These are phyloP conservation scores for Candida rishiriensis DNA, from an alignment of 805 yeast species.

Conservation along the genomic window DNA sequence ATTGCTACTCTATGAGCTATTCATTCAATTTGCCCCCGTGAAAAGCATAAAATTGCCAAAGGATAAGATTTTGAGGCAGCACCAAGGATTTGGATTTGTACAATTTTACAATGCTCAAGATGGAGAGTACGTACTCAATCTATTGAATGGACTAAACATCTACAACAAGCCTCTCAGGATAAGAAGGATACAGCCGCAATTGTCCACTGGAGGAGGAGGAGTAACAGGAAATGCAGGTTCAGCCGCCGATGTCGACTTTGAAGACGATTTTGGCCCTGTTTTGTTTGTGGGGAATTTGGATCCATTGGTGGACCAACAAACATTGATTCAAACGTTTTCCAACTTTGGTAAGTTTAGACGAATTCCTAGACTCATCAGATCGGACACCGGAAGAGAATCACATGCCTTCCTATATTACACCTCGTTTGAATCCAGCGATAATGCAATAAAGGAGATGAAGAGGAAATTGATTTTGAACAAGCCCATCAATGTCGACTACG, in stretches of 20 bases:
- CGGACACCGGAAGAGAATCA: constrained; percentile 48
- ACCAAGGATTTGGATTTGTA: constrained; percentile 87
- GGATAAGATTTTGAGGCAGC: constrained; percentile 63
- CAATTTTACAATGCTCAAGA: constrained; percentile 60
- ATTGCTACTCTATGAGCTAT: constrained; percentile 68
- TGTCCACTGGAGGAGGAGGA: constrained; percentile 2
- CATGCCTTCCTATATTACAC: constrained; percentile 68
- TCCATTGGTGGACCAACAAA: constrained; percentile 57
- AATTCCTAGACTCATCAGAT: constrained; percentile 41
- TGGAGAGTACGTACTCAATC: constrained; percentile 61
- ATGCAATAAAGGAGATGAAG: constrained; percentile 64
- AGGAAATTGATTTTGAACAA: constrained; percentile 66
- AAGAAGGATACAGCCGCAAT: constrained; percentile 34
- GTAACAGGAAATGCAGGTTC: background rate
- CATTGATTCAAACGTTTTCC: constrained; percentile 52
- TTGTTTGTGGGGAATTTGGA: constrained; percentile 58
- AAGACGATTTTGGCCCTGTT: constrained; percentile 42
- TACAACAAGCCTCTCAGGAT: constrained; percentile 60
- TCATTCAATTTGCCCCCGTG: constrained; percentile 82
- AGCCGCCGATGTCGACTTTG: constrained; percentile 1
- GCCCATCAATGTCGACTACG: constrained; percentile 59
- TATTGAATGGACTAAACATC: constrained; percentile 57
- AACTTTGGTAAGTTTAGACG: constrained; percentile 61
- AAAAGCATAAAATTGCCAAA: constrained; percentile 68
- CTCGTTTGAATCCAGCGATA: constrained; percentile 64